Evolutionary conservation across 2,329 filamentous ascomycete genomes (phyloP).

Genomic region (Teratosphaeria pseudoeucalypti): DNA sequence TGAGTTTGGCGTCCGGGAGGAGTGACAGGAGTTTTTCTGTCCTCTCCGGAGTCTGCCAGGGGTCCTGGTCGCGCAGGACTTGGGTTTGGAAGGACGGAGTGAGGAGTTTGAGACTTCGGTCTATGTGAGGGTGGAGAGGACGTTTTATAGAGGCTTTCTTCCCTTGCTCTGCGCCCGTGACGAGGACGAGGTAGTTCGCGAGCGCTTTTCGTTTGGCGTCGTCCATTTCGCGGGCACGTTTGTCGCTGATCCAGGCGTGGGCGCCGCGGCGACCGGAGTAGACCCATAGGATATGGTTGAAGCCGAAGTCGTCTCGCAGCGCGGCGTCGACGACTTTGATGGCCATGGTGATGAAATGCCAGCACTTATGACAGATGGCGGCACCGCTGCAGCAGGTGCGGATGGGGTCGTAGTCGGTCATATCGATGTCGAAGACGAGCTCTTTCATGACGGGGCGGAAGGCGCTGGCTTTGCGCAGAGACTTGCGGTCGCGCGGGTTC

Average conservation of each 20-base stretch:
- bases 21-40: slow-evolving; percentile 71
- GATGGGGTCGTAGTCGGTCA: slow-evolving; percentile 97
- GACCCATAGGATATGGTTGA: slow-evolving; percentile 95
- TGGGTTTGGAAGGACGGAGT: slow-evolving; percentile 75
- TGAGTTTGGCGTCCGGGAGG: slow-evolving; percentile 69
- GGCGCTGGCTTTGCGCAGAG: slow-evolving; percentile 63
- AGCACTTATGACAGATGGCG: slow-evolving; percentile 88
- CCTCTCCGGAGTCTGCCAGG: slow-evolving; percentile 62
- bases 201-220: slow-evolving; percentile 78
- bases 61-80: slow-evolving; percentile 75
- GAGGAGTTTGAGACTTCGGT: slow-evolving; percentile 74
- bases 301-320: slow-evolving; percentile 87
- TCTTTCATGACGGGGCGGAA: slow-evolving; percentile 89
- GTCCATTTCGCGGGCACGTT: slow-evolving; percentile 70
- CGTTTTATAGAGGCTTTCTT: slow-evolving; percentile 80
- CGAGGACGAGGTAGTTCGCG: slow-evolving; percentile 77
- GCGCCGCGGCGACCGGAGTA: slow-evolving; percentile 94
- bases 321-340: slow-evolving; percentile 86
- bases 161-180: slow-evolving; percentile 76
- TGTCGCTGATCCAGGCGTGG: slow-evolving; percentile 97
- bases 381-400: slow-evolving; percentile 90
- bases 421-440: slow-evolving; percentile 96
- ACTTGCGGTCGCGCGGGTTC: slow-evolving; percentile 89
- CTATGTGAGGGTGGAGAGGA: slow-evolving; percentile 81
- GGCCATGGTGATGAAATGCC: slow-evolving; percentile 96